phyloP scores from a whole-genome alignment of 768 basidiomycete species.

The Amanita pallidorosea region DNA sequence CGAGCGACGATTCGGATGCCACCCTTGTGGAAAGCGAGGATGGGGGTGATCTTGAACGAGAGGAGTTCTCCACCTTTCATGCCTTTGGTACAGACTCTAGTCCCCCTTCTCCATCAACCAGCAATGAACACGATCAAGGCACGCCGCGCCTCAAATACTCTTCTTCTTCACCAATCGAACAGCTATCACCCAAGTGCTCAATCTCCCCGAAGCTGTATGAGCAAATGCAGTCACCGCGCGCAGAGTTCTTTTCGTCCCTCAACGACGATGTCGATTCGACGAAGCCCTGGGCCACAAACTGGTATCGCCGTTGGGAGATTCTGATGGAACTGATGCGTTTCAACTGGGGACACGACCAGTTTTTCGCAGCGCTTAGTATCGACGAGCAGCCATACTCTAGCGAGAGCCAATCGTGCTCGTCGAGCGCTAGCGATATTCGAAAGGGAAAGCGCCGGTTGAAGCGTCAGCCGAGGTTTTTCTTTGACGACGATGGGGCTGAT shows the following conservation, averaged over 20 bases:
- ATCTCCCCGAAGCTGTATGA: conserved; percentile 2
- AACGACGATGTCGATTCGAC: conserved; percentile 1
- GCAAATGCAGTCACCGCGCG: not conserved
- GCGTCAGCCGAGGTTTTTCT: conserved; percentile 1
- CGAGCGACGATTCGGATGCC: conserved; percentile 43
- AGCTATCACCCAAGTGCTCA: not conserved
- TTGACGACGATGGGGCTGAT: not conserved
- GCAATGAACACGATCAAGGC: not conserved
- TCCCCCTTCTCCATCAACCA: not conserved
- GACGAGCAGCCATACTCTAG: not conserved
- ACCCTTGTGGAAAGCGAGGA: conserved; percentile 44
- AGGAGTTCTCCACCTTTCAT: conserved; percentile 8
- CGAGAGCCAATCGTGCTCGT: not conserved
- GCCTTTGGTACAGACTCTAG: not conserved
- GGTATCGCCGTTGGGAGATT: conserved; percentile 46
- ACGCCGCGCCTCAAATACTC: conserved; percentile 1
- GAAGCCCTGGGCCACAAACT: conserved; percentile 32
- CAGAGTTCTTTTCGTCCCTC: conserved; percentile 6
- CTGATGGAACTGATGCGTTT: conserved; percentile 28
- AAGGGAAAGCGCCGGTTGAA: conserved; percentile 1
- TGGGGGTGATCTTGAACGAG: conserved; percentile 18
- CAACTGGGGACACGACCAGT: conserved; percentile 1
- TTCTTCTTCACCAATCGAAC: not conserved
- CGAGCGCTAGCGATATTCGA: not conserved
- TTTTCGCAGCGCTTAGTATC: not conserved